Evolutionary conservation across 208 protist species (phyloP), one percentile per base, ranked within the genome.

Genomic region (Trypanosoma brucei): DNA sequence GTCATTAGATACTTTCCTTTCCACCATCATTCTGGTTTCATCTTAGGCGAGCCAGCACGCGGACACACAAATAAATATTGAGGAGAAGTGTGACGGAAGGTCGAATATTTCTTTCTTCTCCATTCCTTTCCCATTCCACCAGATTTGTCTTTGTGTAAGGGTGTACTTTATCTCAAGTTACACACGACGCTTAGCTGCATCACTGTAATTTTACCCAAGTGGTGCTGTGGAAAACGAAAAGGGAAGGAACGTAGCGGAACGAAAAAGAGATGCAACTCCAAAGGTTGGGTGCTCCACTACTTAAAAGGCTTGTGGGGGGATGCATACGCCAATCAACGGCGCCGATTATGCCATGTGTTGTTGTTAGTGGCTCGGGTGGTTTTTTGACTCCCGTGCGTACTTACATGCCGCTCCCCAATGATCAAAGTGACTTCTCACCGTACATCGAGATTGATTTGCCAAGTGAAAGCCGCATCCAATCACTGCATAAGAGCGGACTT

Each of bases 371-470:
- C 11, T 46, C 42, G 42, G 11, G 42, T 46, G 11, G 40, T 31
- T 4, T 68, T 58, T 5, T 38, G 4, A 55, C 44, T 33, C 13
- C 36, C 14, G 59, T 44, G 11, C 86, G 86, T 22, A 35, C 39
- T 11, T 92, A 81, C 66, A 79, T 78, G 70, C 87, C 81, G 0
- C 78, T 91, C 9, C 79, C 81, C 33, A 80, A 57, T 62, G 79
- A 90, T 63, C 83, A 91, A 53, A 83, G 79, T 33, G 82, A 88
- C 50, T 94, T 94, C 57, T 72, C 87, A 3, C 66, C 83, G 37
- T 94, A 94, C 71, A 75, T 71, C 22, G 87, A 94, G 59, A 94
- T 94, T 59, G 87, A 94, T 45, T 62, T 94, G 44, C 87, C 87
- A 7, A 89, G 75, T 38, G 81, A 90, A 61, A 84, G 80, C 36